A percentile compares a stretch with the other conserved stretches of the same genome.
These are phyloP conservation scores for Penicillium robsamsonii DNA, from an alignment of 495 filamentous ascomycete species.

Conservation along the genomic window DNA sequence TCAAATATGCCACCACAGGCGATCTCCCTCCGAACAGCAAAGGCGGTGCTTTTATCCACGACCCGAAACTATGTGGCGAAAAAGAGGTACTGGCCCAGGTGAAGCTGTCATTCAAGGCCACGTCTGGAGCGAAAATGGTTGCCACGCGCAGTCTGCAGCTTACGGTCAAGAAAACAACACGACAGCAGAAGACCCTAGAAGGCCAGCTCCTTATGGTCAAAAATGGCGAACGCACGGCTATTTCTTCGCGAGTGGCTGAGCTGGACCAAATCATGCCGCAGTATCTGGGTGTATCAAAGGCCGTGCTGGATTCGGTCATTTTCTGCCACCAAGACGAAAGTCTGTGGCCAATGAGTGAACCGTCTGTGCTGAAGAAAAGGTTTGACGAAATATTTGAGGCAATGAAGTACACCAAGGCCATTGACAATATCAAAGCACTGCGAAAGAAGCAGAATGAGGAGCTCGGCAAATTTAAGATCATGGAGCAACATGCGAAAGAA, in stretches of 20 bases:
- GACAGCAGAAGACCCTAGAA: conserved; percentile 76
- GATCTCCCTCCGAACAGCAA: conserved; percentile 91
- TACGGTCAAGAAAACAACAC: conserved; percentile 75
- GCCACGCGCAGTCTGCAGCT: conserved; percentile 79
- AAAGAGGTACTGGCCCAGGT: conserved; percentile 90
- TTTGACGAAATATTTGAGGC: conserved; percentile 99
- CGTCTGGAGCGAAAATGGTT: conserved; percentile 72
- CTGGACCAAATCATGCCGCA: conserved; percentile 81
- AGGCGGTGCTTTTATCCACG: conserved; percentile 93
- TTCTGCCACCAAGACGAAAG: conserved; percentile 99
- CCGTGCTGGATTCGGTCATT: conserved; percentile 89
- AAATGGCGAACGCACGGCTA: conserved; percentile 72
- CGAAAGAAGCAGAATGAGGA: conserved; percentile 80
- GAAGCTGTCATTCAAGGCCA: conserved; percentile 79
- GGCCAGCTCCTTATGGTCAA: conserved; percentile 68
- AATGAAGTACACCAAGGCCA: conserved; percentile 92
- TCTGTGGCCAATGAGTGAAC: conserved; percentile 95
- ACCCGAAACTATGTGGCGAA: conserved; percentile 87
- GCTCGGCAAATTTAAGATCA: conserved; percentile 64
- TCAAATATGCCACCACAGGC: conserved; percentile 96
- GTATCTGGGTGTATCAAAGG: conserved; percentile 85
- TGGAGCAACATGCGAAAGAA: conserved; percentile 72
- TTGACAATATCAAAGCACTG: conserved; percentile 85
- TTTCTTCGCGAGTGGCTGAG: conserved; percentile 76
- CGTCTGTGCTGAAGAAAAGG: conserved; percentile 75